Conservation (phyloP, 2,329 filamentous ascomycete species). For the Curvularia hawaiiensis region DNA sequence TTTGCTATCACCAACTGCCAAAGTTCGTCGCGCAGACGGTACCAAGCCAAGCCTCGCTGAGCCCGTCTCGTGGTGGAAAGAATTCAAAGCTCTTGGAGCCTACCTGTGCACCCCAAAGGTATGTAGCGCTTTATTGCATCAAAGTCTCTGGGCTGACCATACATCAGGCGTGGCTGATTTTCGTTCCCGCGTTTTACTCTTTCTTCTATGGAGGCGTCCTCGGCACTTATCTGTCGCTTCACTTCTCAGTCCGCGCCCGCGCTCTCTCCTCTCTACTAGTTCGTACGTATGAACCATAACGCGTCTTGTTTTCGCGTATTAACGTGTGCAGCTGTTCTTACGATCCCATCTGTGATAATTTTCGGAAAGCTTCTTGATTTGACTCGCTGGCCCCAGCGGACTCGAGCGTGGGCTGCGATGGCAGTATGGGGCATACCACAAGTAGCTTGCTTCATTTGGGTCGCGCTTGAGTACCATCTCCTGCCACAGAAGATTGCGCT, state of each 20-base stretch:
- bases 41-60: conserved; percentile 4
- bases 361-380: conserved; percentile 15
- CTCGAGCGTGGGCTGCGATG: conserved; percentile 14
- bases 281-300: conserved; percentile 4
- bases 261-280: conserved; percentile 15
- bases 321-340: conserved; percentile 3
- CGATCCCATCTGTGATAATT: conserved; percentile 12
- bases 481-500: conserved; percentile 8
- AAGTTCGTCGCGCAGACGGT: conserved; percentile 11
- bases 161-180: conserved; percentile 12
- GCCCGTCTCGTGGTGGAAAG: conserved; percentile 8
- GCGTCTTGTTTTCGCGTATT: background rate
- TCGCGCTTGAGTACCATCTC: conserved; percentile 13
- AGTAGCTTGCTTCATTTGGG: conserved; percentile 14
- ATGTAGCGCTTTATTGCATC: background rate
- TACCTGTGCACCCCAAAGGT: conserved; percentile 4
- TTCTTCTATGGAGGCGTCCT: conserved; percentile 20
- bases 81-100: conserved; percentile 5
- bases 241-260: conserved; percentile 19
- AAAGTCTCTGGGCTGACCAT: background rate
- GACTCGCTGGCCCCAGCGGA: conserved; percentile 7
- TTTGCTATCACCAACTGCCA: conserved; percentile 6
- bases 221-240: conserved; percentile 18
- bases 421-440: conserved; percentile 11
- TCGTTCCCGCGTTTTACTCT: conserved; percentile 14